A percentile compares a stretch with the other conserved stretches of the same genome.
phyloP scores from a whole-genome alignment of 768 basidiomycete genomes.

The Naganishia antarctica region DNA sequence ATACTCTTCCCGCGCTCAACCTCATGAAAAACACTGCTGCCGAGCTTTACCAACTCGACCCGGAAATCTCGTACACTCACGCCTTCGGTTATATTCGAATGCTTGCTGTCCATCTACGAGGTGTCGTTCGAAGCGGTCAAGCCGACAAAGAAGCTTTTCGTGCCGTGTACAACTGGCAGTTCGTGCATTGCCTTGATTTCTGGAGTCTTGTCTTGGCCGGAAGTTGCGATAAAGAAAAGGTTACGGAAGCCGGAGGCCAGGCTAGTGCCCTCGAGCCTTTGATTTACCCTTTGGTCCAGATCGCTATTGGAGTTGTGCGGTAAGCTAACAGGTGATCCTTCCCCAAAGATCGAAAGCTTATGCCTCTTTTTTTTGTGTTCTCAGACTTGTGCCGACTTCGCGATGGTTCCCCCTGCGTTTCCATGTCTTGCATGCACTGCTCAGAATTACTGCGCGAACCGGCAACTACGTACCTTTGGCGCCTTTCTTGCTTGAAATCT shows the following conservation, averaged over 20 bases:
- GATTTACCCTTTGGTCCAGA: slow-evolving; percentile 92
- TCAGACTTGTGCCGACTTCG: slow-evolving; percentile 78
- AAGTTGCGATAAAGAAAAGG: slow-evolving; percentile 64
- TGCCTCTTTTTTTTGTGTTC: not conserved
- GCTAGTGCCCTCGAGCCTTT: slow-evolving; percentile 79
- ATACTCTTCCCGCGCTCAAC: slow-evolving; percentile 85
- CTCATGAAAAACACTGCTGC: slow-evolving; percentile 97
- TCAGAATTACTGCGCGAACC: slow-evolving; percentile 77
- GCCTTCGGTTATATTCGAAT: slow-evolving; percentile 94
- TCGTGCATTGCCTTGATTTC: slow-evolving; percentile 89
- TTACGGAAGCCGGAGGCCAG: slow-evolving; percentile 54
- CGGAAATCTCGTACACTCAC: slow-evolving; percentile 65
- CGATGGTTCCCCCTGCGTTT: slow-evolving; percentile 94
- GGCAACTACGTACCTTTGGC: slow-evolving; percentile 80
- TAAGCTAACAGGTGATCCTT: slow-evolving; percentile 50
- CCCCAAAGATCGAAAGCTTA: not conserved
- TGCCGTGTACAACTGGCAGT: slow-evolving; percentile 99
- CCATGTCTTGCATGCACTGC: slow-evolving; percentile 80
- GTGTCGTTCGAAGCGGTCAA: slow-evolving; percentile 36
- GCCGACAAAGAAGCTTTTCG: slow-evolving; percentile 72
- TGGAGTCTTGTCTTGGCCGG: slow-evolving; percentile 84
- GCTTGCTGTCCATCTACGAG: slow-evolving; percentile 80
- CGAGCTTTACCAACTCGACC: slow-evolving; percentile 75
- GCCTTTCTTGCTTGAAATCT: slow-evolving; percentile 78
- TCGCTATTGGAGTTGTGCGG: slow-evolving; percentile 88